phyloP scores from a whole-genome alignment of 371 early-diverging fungal species.

The Mortierella sp. region DNA sequence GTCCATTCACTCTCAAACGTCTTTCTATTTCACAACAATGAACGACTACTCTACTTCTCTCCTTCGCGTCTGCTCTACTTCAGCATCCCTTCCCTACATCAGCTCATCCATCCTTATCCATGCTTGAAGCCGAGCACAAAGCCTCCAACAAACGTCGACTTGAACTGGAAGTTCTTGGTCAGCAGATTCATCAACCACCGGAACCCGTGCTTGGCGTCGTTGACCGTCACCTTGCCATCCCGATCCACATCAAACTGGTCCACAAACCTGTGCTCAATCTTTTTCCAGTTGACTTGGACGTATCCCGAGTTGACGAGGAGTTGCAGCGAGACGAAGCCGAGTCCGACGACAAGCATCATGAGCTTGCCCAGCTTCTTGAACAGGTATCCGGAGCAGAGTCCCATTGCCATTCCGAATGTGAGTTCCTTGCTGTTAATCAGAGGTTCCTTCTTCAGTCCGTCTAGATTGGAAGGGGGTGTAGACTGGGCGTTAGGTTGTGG shows the following conservation, averaged over 20 bases:
- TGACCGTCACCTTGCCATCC: constrained; percentile 66
- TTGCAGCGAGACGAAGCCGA: constrained; percentile 55
- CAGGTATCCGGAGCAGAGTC: constrained; percentile 50
- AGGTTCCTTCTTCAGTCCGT: constrained; percentile 23
- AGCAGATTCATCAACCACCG: constrained; percentile 61
- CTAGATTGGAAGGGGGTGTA: not conserved
- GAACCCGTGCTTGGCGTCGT: constrained; percentile 62
- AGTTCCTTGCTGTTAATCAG: constrained; percentile 40
- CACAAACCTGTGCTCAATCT: constrained; percentile 58
- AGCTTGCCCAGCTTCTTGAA: constrained; percentile 56
- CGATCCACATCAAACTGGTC: constrained; percentile 63
- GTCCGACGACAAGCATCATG: constrained; percentile 41
- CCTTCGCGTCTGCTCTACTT: not conserved
- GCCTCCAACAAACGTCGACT: constrained; percentile 67
- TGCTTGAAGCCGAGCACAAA: constrained; percentile 67
- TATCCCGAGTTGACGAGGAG: constrained; percentile 67
- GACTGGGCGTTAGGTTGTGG: not conserved
- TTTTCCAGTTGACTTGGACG: constrained; percentile 69
- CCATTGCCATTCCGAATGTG: constrained; percentile 50
- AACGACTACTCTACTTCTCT: no score
- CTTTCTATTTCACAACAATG: no score
- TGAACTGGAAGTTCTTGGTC: constrained; percentile 73
- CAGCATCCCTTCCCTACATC: not conserved
- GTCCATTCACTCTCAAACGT: no score
- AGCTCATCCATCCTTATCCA: constrained; percentile 51